phyloP scores from a whole-genome alignment of 2,329 filamentous ascomycete species.

The Sporothrix variecibatus region DNA sequence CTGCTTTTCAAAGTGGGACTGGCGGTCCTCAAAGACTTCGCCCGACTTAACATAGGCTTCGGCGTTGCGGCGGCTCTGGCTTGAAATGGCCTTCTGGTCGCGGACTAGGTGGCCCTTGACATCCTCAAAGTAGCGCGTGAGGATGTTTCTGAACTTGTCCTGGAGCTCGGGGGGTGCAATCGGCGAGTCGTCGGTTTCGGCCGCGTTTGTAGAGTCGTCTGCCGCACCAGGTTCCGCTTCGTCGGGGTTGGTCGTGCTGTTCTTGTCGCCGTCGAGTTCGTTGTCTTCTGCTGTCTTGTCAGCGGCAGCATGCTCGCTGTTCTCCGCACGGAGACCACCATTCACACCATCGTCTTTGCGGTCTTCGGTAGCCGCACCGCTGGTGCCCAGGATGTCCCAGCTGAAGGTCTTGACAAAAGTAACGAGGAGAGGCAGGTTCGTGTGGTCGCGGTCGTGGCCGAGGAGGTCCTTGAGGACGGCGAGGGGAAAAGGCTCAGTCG shows the following conservation, averaged over 20 bases:
- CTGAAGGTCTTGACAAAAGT: conserved; percentile 95
- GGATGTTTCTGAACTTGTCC: conserved; percentile 80
- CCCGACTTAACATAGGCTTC: conserved; percentile 98
- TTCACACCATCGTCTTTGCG: conserved; percentile 81
- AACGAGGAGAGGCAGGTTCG: conserved; percentile 87
- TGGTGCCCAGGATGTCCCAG: conserved; percentile 91
- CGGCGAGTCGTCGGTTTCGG: conserved; percentile 61
- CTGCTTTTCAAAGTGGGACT: conserved; percentile 93
- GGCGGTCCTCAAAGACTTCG: conserved; percentile 96
- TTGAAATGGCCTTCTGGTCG: conserved; percentile 87
- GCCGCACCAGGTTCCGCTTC: not conserved
- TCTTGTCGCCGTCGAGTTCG: not conserved
- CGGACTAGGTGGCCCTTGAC: conserved; percentile 84
- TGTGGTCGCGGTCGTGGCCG: conserved; percentile 88
- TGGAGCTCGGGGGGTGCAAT: conserved; percentile 76
- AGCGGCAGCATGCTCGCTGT: conserved; percentile 27
- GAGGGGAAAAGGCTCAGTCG: conserved; percentile 88
- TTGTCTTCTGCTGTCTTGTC: not conserved
- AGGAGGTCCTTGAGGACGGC: conserved; percentile 98
- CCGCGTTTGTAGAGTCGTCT: conserved; percentile 33
- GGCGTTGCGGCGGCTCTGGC: conserved; percentile 89
- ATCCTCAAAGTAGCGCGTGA: conserved; percentile 88
- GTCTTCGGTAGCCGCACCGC: conserved; percentile 69
- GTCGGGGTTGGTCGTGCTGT: not conserved
- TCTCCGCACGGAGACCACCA: conserved; percentile 36